Evolutionary conservation across 768 basidiomycete species (phyloP), one percentile per base, ranked within the genome.

Genomic region (Pleurotus giganteus): DNA sequence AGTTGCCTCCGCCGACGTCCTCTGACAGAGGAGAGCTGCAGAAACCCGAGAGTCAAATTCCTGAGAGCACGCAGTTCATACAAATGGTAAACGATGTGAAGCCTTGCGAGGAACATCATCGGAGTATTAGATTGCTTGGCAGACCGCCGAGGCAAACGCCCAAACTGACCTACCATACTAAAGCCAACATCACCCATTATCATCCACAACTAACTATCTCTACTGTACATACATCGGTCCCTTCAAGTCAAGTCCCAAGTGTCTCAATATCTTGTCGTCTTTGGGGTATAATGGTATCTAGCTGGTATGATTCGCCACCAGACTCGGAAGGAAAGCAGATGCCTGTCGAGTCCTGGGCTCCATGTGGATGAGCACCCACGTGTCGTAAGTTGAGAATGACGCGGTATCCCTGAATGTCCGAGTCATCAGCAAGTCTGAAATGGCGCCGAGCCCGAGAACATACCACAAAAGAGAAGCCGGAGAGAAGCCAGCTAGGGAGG

Each of bases 401-500:
- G 15, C 47, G 47, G 47, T 50, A 50, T 34, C 47, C 47, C 47
- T 50, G 19, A n/a, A 34, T 5, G 26, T 36, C 15, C 17, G n/a
- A 50, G 34, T 21, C 29, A 17, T 13, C 13, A 44, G 19, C 13
- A 36, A 17, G 9, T 17, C 21, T 11, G 15, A 37, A 19, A 50
- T 2, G 3, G 23, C n/a, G 17, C n/a, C 19, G 15, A 23, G 47
- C 19, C 32, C 1, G 31, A 19, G 39, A 5, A 27, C 46, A 15
- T 29, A 50, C 49, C 31, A 36, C 49, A 50, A 50, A 50, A 15
- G 49, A 50, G 31, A 50, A 50, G 21, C 31, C 49, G 8, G 29
- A 34, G 13, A 23, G 34, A 21, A 50, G 31, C 49, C 49, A 50
- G 17, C 49, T 50, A 24, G 8, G 21, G 13, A 29, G 27, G 11